phyloP scores from a whole-genome alignment of 2,329 filamentous ascomycete species.

The Aspergillus sp. region DNA sequence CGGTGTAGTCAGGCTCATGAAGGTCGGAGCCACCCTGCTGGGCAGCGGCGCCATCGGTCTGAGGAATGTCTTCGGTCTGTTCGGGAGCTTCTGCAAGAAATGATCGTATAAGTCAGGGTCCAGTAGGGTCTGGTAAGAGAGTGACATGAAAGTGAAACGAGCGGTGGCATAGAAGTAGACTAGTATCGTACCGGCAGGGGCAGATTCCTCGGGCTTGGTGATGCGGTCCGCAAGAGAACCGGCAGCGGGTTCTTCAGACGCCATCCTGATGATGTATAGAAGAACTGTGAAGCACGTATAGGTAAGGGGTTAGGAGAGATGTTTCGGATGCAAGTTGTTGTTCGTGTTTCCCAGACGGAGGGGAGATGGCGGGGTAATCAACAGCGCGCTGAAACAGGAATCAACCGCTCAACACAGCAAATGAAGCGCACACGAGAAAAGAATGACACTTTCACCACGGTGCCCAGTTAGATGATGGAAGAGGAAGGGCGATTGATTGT shows the following conservation, averaged over 20 bases:
- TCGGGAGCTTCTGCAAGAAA: constrained; percentile 15
- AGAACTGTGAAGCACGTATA: constrained; percentile 4
- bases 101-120: constrained; percentile 20
- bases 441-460: constrained; percentile 11
- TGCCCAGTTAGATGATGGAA: background rate
- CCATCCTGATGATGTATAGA: constrained; percentile 32
- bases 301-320: background rate
- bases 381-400: background rate
- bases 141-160: constrained; percentile 15
- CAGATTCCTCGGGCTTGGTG: constrained; percentile 42
- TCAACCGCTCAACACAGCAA: constrained; percentile 1
- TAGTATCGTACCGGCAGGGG: constrained; percentile 32
- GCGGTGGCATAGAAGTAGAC: constrained; percentile 18
- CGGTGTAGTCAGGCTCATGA: constrained; percentile 77
- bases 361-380: constrained; percentile 11
- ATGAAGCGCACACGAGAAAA: constrained; percentile 1
- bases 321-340: constrained; percentile 3
- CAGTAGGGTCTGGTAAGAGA: background rate
- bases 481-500: background rate
- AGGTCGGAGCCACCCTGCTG: constrained; percentile 53
- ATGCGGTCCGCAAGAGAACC: constrained; percentile 53
- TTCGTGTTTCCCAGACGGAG: background rate
- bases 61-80: constrained; percentile 22
- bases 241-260: constrained; percentile 39
- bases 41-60: constrained; percentile 45